Evolutionary conservation across 2,329 filamentous ascomycete species (phyloP).

Genomic region (Colletotrichum neosansevieriae): DNA sequence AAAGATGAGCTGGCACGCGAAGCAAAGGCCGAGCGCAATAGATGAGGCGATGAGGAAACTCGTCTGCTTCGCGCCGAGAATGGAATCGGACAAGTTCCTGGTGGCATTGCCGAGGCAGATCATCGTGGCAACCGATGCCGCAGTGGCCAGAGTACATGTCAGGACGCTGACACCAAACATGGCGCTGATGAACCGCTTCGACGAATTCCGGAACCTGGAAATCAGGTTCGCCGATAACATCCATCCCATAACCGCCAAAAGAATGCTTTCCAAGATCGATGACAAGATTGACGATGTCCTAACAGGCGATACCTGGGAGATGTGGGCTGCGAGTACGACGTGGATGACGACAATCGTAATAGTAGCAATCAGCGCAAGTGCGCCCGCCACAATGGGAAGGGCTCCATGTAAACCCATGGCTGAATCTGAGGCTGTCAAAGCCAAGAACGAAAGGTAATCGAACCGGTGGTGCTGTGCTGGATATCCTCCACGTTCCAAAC

Average conservation of each 20-base stretch:
- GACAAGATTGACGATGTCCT: conserved; percentile 54
- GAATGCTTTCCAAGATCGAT: conserved; percentile 51
- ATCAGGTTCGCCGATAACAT: conserved; percentile 49
- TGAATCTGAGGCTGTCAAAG: conserved; percentile 29
- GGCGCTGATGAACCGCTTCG: conserved; percentile 46
- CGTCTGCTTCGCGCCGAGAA: conserved; percentile 49
- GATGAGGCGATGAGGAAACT: conserved; percentile 59
- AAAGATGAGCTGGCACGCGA: conserved; percentile 62
- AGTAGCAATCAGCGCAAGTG: conserved; percentile 53
- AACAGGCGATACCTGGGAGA: conserved; percentile 48
- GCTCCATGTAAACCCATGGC: conserved; percentile 51
- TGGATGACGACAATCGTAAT: conserved; percentile 55
- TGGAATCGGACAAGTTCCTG: conserved; percentile 45
- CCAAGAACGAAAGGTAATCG: conserved; percentile 12
- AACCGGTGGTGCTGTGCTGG: not conserved
- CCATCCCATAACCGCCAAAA: conserved; percentile 51
- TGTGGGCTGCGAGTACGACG: conserved; percentile 52
- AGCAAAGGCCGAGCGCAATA: conserved; percentile 58
- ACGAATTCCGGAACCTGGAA: conserved; percentile 38
- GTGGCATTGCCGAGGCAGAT: conserved; percentile 53
- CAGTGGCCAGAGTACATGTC: conserved; percentile 58
- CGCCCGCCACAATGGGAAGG: conserved; percentile 53
- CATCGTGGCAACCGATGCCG: conserved; percentile 58
- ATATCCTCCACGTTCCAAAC: conserved; percentile 1
- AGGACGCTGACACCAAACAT: conserved; percentile 55